Base-by-base conservation (phyloP, 495 filamentous ascomycete genomes). In the Lindgomyces ingoldianus region DNA sequence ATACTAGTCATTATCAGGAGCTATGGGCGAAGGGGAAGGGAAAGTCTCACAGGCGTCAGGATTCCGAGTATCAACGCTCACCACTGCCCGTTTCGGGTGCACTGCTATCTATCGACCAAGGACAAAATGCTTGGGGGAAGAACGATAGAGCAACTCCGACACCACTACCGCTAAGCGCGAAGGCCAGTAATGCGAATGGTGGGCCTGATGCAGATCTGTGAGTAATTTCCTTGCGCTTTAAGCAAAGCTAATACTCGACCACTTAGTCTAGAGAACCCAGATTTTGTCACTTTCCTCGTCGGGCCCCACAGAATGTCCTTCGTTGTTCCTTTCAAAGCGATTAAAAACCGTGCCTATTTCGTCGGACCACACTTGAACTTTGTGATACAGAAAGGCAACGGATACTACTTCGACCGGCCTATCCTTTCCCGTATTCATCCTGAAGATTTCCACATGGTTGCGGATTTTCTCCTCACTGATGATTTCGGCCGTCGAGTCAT, bases 401-500 rank as follows among this genome's bases (percentile, higher is more conserved):
- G 41, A 12, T 57, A 42, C 24, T 18, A 9, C 0, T 50, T 61
- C 33, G 49, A 42, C 4, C 6, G 49, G 19, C 50, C 57, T 0
- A 26, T 22, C 41, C 50, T 67, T 16, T 16, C 0, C 3, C 4
- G 21, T 9, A 57, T 67, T 9, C 11, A 54, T 14, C 49, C 49
- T 2, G 46, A 44, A 21, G 52, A 61, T 9, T 67, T 67, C 42
- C 1, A 42, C 4, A 22, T 25, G 16, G 44, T 57, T 6, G 64
- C 57, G 2, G 29, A 67, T 1, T 67, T 22, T 30, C 47, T 67
- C 8, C 0, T 14, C 1, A 57, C 11, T 16, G 49, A 33, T 4
- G 30, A 36, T 27, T 67, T 67, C 29, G 64, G 64, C 11, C 22
- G 45, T 22, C 26, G 21, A 1, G 18, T 27, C 4, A 42, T 67